These are phyloP conservation scores for Boletellus ananas DNA, from an alignment of 768 basidiomycete genomes.

Conservation along the genomic window DNA sequence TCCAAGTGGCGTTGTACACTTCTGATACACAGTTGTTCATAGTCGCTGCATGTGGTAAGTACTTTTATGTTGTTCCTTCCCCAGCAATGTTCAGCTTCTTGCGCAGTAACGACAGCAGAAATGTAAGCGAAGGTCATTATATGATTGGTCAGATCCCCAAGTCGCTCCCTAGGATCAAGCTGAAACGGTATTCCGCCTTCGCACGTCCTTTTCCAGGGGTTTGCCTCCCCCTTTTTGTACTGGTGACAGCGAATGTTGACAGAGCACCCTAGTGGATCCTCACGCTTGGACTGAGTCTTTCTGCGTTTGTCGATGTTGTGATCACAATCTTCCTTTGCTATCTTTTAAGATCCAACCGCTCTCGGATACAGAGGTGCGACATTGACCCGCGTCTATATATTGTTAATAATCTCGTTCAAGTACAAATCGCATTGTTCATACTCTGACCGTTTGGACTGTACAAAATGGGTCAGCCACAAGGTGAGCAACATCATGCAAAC, in stretches of 20 bases:
- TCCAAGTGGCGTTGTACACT: too few species aligned
- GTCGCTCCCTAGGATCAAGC: constrained; percentile 9
- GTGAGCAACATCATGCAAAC: constrained; percentile 2
- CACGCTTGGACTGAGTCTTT: constrained; percentile 44
- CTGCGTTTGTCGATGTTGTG: constrained; percentile 43
- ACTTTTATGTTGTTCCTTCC: background rate
- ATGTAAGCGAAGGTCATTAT: constrained; percentile 12
- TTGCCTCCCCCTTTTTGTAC: background rate
- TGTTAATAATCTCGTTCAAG: constrained; percentile 2
- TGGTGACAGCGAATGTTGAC: background rate
- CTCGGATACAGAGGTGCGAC: constrained; percentile 33
- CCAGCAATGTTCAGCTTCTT: background rate
- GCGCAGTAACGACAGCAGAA: constrained; percentile 18
- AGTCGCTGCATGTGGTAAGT: constrained; percentile 22
- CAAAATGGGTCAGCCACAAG: constrained; percentile 23
- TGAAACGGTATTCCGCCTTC: constrained; percentile 12
- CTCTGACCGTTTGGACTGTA: constrained; percentile 20
- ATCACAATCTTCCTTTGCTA: constrained; percentile 42
- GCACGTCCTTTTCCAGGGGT: constrained; percentile 9
- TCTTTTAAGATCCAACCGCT: constrained; percentile 39
- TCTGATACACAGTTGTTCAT: background rate
- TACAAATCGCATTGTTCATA: constrained; percentile 21
- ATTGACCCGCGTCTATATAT: background rate
- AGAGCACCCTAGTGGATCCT: constrained; percentile 37
- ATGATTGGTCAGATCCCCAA: background rate